A percentile compares a stretch with the other conserved stretches of the same genome.
These are phyloP conservation scores for Areca catechu DNA, from an alignment of 176 grass and related monocot genomes.

Conservation along the genomic window DNA sequence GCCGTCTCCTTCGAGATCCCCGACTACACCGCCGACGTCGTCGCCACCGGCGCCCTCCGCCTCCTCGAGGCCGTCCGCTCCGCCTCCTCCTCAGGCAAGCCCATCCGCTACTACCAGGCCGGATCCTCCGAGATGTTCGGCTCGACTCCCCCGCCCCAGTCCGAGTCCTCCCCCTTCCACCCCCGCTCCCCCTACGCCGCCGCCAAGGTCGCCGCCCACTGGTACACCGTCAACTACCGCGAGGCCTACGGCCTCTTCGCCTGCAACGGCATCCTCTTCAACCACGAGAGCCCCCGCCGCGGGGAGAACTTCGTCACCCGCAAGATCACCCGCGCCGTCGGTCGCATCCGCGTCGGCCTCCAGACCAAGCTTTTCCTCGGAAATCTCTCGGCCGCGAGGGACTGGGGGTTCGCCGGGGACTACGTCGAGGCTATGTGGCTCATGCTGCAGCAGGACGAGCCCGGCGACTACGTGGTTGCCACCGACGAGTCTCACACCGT, in stretches of 20 bases:
- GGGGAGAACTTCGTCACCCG: slow-evolving; percentile 99
- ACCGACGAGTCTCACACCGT: slow-evolving; percentile 81
- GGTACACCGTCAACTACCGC: slow-evolving; percentile 99
- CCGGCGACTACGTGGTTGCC: slow-evolving; percentile 77
- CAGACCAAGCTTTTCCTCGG: slow-evolving; percentile 97
- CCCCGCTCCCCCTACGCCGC: slow-evolving; percentile 81
- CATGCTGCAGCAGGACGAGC: slow-evolving; percentile 90
- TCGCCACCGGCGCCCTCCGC: slow-evolving; percentile 75
- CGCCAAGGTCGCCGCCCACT: slow-evolving; percentile 95
- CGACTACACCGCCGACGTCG: slow-evolving; percentile 91
- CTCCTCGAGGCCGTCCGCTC: slow-evolving; percentile 93
- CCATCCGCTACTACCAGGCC: slow-evolving; percentile 86
- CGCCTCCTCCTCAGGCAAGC: slow-evolving; percentile 13
- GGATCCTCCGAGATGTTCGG: slow-evolving; percentile 98
- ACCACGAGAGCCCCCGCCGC: slow-evolving; percentile 90
- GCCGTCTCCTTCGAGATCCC: slow-evolving; percentile 94
- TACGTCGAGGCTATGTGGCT: slow-evolving; percentile 99
- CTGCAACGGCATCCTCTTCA: slow-evolving; percentile 99
- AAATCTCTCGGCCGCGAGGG: slow-evolving; percentile 76
- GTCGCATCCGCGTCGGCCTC: slow-evolving; percentile 77
- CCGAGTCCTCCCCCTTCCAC: slow-evolving; percentile 70
- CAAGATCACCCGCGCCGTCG: slow-evolving; percentile 95
- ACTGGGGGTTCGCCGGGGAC: slow-evolving; percentile 94
- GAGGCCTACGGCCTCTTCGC: slow-evolving; percentile 89
- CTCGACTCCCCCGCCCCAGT: slow-evolving; percentile 87